Evolutionary conservation across 2,329 filamentous ascomycete species (phyloP).

Genomic region (Pseudogymnoascus sp.): DNA sequence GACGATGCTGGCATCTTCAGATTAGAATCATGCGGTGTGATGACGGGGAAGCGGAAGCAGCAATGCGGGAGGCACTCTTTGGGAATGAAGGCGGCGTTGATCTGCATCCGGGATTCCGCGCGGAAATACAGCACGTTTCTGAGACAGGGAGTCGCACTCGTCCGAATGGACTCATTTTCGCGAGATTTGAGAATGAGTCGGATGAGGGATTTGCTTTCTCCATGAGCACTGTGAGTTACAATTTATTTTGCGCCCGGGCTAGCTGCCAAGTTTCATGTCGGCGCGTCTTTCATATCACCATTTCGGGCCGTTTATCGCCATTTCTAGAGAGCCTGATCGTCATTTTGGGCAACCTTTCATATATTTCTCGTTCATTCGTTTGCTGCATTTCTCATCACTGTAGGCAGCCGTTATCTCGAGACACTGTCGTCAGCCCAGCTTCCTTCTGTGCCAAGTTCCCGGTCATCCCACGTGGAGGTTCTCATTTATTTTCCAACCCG

Average conservation of each 20-base stretch:
- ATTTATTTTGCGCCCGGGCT: not conserved
- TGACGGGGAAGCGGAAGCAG: not conserved
- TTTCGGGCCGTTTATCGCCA: constrained; percentile 3
- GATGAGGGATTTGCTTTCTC: not conserved
- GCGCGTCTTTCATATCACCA: not conserved
- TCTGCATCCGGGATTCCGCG: constrained; percentile 3
- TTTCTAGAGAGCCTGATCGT: not conserved
- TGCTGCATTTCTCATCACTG: not conserved
- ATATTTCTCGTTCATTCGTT: not conserved
- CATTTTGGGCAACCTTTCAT: not conserved
- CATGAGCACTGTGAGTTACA: not conserved
- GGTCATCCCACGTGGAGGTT: not conserved
- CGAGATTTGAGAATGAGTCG: not conserved
- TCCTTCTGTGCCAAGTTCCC: not conserved
- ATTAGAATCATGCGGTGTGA: constrained; percentile 6
- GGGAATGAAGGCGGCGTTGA: not conserved
- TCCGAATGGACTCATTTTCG: not conserved
- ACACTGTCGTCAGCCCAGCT: not conserved
- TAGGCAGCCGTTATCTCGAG: not conserved
- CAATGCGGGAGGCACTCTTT: not conserved
- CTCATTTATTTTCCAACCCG: not conserved
- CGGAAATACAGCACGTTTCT: not conserved
- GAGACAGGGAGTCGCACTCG: not conserved
- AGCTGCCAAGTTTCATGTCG: not conserved
- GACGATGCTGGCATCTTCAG: not conserved